Evolutionary conservation across 306 rosid species (phyloP), one percentile per base, ranked within the genome.

Genomic region (Trifolium repens): DNA sequence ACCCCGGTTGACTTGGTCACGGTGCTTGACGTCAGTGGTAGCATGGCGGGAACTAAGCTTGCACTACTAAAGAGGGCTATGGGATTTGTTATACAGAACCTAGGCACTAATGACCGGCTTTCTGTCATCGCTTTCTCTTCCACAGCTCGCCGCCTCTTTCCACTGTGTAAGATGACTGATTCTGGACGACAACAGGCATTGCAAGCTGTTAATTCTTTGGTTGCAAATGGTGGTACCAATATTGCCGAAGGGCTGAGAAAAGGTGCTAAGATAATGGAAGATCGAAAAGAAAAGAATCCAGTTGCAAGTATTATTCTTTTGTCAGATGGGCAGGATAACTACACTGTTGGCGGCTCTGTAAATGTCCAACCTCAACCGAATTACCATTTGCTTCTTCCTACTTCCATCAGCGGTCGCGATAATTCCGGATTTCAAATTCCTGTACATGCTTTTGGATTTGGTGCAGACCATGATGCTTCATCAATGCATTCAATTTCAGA

Each of bases 41-140:
- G 99, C 87, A 94, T 94, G 99, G 97, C 97, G 22, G 99, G 99
- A 67, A 94, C 99, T 43, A 94, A 94, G 82, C 93, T 94, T 44
- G 99, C 99, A 13, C 87, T 94, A 71, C 83, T 94, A 4, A 94
- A 94, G 83, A 86, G 99, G 80, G 99, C 99, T 4, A 92, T 94
- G 97, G 97, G 99, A 47, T 94, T 94, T 66, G 99, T 94, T 42
- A 94, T 94, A 78, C 99, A 94, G 85, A 90, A 91, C 72, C 91
- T 94, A 12, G 91, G 99, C 62, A 87, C 96, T 63, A 91, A 82
- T 42, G 99, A 94, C 85, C 81, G 99, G 76, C 96, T 94, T 32
- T 94, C 99, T 3, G 99, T 94, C 60, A 86, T 94, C 73, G 91
- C 99, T 62, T 94, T 94, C 88, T 94, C 99, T 72, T 94, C 99